Base-by-base conservation (phyloP, 352 stramenopile species). In the Pythium scleroteichum region DNA sequence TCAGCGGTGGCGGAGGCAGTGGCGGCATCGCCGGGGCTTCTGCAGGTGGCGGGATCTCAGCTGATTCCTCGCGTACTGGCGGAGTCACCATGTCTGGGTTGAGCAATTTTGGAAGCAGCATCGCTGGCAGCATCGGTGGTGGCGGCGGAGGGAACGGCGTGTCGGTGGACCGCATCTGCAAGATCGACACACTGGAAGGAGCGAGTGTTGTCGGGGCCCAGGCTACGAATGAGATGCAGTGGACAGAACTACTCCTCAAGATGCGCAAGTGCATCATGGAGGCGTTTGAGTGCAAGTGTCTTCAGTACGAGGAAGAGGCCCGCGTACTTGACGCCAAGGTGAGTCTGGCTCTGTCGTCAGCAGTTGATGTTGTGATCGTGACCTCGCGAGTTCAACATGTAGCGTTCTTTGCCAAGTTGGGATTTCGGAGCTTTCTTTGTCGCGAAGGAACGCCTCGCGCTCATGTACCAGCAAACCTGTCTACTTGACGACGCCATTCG, bases 381-480 rank as follows among this genome's bases (percentile, higher is more conserved):
- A 35, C 17, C n/a, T 9, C 19, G 41, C 20, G 24, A 59, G 10
- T 10, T 10, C 29, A 10, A 35, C 5, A 13, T 46, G 10, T 40
- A 88, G 62, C 70, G 86, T 3, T 71, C 72, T 2, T 26, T 73
- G 2, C 33, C 68, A 0, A 75, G 67, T 2, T 95, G 86, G 86
- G 72, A 95, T 53, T 92, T 92, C 66, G 75, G 82, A 20, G 73
- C 80, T 5, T 95, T 94, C 38, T 90, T 92, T 45, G 46, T 88
- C 13, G 80, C 83, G 4, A 95, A 95, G 53, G 86, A 95, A 38
- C 71, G 70, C 6, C 62, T 95, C 17, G 86, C 86, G 7, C 65
- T 92, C 53, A 88, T 92, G 79, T 95, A 94, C 57, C 82, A 90
- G 59, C 84, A 94, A 53, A 87, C 84, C 64, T 88, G 87, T 66